Conservation (phyloP, 768 basidiomycete species). For the Cubamyces sp. region DNA sequence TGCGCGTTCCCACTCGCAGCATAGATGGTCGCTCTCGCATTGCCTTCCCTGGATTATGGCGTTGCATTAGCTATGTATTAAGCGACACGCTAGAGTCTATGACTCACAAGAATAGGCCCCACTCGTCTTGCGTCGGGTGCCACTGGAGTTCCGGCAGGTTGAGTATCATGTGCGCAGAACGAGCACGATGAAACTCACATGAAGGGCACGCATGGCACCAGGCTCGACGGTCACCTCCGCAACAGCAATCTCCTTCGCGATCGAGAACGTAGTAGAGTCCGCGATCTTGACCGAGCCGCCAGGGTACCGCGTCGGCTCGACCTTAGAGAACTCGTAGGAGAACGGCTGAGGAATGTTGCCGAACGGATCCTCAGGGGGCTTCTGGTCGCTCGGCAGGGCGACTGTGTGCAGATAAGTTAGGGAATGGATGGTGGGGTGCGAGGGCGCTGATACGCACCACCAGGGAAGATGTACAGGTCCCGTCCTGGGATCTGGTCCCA, state of each 20-base stretch:
- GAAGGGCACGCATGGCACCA: slow-evolving; percentile 61
- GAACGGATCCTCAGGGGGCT: slow-evolving; percentile 44
- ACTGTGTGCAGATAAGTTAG: slow-evolving; percentile 25
- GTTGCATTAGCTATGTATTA: background rate
- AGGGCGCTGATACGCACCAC: slow-evolving; percentile 32
- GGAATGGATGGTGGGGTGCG: background rate
- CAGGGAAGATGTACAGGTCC: slow-evolving; percentile 59
- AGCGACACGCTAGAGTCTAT: no score
- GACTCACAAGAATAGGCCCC: slow-evolving; percentile 60
- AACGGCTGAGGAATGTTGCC: slow-evolving; percentile 47
- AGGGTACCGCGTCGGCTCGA: slow-evolving; percentile 44
- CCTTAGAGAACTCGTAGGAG: slow-evolving; percentile 51
- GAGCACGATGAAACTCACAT: slow-evolving; percentile 40
- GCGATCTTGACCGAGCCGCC: slow-evolving; percentile 57
- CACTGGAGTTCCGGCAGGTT: slow-evolving; percentile 42
- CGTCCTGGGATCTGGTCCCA: slow-evolving; percentile 49
- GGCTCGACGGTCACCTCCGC: slow-evolving; percentile 61
- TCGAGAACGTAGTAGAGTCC: slow-evolving; percentile 53
- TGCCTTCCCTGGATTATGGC: slow-evolving; percentile 48
- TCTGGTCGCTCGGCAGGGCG: slow-evolving; percentile 41
- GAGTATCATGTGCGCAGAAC: background rate
- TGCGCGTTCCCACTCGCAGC: slow-evolving; percentile 53
- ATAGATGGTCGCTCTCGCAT: slow-evolving; percentile 58
- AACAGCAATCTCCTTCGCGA: slow-evolving; percentile 52
- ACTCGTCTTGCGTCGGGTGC: slow-evolving; percentile 70